These are phyloP conservation scores for Pseudonitzschia pungens DNA, from an alignment of 108 stramenopile genomes.

Conservation along the genomic window DNA sequence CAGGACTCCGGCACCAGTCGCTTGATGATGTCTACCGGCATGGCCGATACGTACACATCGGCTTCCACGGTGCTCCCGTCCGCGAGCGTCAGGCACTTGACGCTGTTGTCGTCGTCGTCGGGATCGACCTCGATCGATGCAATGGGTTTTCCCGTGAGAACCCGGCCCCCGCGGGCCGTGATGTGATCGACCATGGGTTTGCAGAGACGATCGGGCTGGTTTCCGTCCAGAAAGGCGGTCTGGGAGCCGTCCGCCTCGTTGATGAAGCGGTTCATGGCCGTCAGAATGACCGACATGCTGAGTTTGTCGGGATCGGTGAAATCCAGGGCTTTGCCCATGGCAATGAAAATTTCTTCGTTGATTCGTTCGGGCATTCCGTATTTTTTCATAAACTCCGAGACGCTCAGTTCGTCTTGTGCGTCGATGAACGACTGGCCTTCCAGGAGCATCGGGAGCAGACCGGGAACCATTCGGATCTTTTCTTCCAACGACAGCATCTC, in stretches of 20 bases:
- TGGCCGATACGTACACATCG: slow-evolving; percentile 91
- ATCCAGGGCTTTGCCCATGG: slow-evolving; percentile 95
- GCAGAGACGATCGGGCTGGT: slow-evolving; percentile 90
- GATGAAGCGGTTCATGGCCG: slow-evolving; percentile 94
- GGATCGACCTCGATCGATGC: slow-evolving; percentile 27
- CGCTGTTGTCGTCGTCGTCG: slow-evolving; percentile 54
- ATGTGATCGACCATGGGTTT: slow-evolving; percentile 85
- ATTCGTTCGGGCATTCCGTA: slow-evolving; percentile 94
- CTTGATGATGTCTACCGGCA: slow-evolving; percentile 93
- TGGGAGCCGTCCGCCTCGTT: slow-evolving; percentile 93
- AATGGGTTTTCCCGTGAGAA: slow-evolving; percentile 75
- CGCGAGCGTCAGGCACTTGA: slow-evolving; percentile 64
- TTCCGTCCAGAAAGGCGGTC: slow-evolving; percentile 95
- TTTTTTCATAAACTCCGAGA: slow-evolving; percentile 91
- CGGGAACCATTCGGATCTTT: slow-evolving; percentile 83
- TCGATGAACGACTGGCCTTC: slow-evolving; percentile 93
- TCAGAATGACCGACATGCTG: slow-evolving; percentile 92
- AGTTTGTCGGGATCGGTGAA: slow-evolving; percentile 96
- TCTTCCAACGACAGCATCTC: slow-evolving; percentile 92
- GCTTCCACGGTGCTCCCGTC: slow-evolving; percentile 67
- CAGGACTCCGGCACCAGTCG: slow-evolving; percentile 73
- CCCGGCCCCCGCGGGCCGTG: slow-evolving; percentile 69
- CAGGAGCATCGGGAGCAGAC: slow-evolving; percentile 89
- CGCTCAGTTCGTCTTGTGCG: slow-evolving; percentile 88
- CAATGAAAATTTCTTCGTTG: slow-evolving; percentile 94